phyloP scores from a whole-genome alignment of 2,329 filamentous ascomycete genomes.

The Colletotrichum phormii region DNA sequence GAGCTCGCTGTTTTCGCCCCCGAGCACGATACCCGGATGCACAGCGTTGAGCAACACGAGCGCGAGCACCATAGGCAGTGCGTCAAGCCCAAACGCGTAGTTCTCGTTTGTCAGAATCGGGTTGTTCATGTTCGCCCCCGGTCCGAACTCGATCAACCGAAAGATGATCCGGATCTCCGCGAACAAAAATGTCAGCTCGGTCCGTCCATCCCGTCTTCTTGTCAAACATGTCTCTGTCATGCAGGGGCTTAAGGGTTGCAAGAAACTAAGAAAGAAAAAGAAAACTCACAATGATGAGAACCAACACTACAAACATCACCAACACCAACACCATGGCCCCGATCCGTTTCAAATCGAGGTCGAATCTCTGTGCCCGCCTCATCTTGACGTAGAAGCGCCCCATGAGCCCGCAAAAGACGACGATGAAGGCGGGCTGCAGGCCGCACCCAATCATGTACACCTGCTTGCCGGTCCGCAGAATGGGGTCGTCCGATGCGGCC shows the following conservation, averaged over 20 bases:
- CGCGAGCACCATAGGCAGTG: slow-evolving; percentile 65
- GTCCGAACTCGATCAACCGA: slow-evolving; percentile 67
- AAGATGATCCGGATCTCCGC: slow-evolving; percentile 67
- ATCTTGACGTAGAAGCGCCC: slow-evolving; percentile 48
- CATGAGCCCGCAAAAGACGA: slow-evolving; percentile 51
- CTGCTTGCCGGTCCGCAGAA: slow-evolving; percentile 49
- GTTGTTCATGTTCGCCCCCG: slow-evolving; percentile 56
- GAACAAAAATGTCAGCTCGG: slow-evolving; percentile 22
- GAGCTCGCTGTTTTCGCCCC: slow-evolving; percentile 59
- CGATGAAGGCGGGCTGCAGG: slow-evolving; percentile 50
- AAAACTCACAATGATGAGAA: slow-evolving; percentile 49
- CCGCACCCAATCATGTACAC: slow-evolving; percentile 54
- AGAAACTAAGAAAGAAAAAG: background rate
- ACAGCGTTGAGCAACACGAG: slow-evolving; percentile 54
- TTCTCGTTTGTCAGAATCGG: slow-evolving; percentile 60
- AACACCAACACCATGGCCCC: slow-evolving; percentile 47
- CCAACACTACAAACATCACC: slow-evolving; percentile 49
- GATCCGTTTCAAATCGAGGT: slow-evolving; percentile 44
- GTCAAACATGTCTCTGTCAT: slow-evolving; percentile 7
- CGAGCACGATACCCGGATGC: slow-evolving; percentile 61
- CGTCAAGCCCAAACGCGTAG: slow-evolving; percentile 64
- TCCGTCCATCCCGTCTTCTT: slow-evolving; percentile 24
- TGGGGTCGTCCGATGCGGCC: slow-evolving; percentile 36
- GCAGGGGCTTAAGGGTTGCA: background rate
- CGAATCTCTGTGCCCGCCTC: slow-evolving; percentile 37